Evolutionary conservation across 208 protist species (phyloP).

Genomic region (Naegleria fowleri): DNA sequence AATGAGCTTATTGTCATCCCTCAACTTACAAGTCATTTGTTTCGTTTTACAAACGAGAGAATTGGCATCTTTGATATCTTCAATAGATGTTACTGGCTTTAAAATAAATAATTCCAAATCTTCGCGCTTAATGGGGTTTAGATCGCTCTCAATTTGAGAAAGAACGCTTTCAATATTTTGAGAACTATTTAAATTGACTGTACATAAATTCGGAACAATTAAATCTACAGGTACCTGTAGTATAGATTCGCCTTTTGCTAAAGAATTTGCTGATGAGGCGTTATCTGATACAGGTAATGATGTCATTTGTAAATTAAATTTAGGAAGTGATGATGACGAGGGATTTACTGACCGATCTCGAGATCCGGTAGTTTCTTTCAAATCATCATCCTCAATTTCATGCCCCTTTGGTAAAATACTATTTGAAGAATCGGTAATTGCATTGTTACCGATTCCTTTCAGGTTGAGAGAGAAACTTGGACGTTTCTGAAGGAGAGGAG

Average conservation of each 20-base stretch:
- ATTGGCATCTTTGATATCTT: neutral
- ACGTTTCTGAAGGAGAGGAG: neutral
- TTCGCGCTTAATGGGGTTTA: neutral
- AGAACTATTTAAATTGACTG: neutral
- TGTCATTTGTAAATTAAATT: neutral
- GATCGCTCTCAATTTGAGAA: neutral
- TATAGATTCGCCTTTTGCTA: neutral
- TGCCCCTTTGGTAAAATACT: neutral
- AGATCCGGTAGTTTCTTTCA: neutral
- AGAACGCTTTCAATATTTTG: neutral
- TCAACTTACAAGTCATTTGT: neutral
- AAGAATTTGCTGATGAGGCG: neutral
- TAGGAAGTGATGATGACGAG: neutral
- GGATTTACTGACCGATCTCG: no score
- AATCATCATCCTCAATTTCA: neutral
- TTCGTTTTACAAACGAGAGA: neutral
- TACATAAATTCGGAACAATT: neutral
- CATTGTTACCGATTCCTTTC: neutral
- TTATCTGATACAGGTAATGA: neutral
- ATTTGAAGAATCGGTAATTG: neutral
- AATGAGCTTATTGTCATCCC: no score
- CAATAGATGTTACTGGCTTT: neutral
- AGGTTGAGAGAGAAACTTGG: neutral
- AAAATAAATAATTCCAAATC: constrained; percentile 1
- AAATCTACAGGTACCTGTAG: neutral